Percentiles rank a stretch among this genome's conserved stretches.
phyloP scores from a whole-genome alignment of 2,329 filamentous ascomycete species.

The Beauveria medogensis region DNA sequence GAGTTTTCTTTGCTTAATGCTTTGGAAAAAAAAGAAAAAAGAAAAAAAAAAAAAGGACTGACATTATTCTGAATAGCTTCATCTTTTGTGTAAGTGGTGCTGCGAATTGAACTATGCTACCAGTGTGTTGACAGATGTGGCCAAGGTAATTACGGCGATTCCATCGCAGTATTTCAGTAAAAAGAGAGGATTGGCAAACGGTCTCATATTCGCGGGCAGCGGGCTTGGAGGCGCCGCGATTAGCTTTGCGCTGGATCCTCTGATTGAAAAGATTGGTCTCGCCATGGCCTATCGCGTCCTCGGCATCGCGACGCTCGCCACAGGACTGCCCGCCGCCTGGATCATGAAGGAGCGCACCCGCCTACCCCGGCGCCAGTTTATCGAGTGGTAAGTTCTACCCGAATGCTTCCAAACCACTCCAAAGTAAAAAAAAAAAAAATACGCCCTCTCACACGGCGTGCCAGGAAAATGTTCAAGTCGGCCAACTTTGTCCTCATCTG shows the following conservation, averaged over 20 bases:
- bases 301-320: constrained; percentile 42
- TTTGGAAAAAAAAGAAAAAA: too few relatives aligned
- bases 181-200: constrained; percentile 47
- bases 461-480: constrained; percentile 45
- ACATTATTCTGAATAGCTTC: constrained; percentile 16
- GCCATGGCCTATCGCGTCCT: constrained; percentile 47
- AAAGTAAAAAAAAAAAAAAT: too few relatives aligned
- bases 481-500: constrained; percentile 45
- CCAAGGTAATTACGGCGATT: constrained; percentile 34
- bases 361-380: constrained; percentile 30
- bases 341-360: constrained; percentile 39
- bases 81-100: constrained; percentile 29
- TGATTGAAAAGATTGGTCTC: constrained; percentile 37
- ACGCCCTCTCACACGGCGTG: too few relatives aligned
- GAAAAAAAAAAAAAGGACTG: neutral
- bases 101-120: constrained; percentile 18
- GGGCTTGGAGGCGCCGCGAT: constrained; percentile 48
- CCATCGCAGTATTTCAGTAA: constrained; percentile 47
- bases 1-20: neutral
- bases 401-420: too few relatives aligned
- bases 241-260: constrained; percentile 38
- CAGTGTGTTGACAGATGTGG: constrained; percentile 14
- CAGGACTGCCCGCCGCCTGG: constrained; percentile 47
- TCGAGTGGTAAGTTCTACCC: constrained; percentile 38
- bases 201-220: constrained; percentile 44